phyloP scores from a whole-genome alignment of 257 asterid species.

The Galeopsis tetrahit region DNA sequence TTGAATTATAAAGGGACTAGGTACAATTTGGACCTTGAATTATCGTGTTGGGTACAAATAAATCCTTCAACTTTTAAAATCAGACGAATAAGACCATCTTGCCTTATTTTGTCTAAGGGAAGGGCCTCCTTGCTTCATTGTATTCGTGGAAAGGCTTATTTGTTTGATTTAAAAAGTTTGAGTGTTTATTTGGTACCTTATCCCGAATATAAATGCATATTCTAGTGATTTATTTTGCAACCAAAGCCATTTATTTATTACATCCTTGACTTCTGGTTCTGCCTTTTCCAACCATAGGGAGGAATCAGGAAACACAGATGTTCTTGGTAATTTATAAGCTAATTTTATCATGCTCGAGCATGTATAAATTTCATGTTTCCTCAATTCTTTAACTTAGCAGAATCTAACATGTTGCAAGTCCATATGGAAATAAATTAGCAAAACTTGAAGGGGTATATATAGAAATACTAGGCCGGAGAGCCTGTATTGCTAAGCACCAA shows the following conservation, averaged over 20 bases:
- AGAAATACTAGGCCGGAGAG: background rate
- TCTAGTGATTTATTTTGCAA: background rate
- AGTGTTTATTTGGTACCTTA: no score
- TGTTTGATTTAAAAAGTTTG: no score
- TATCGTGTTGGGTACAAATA: no score
- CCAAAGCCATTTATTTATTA: background rate
- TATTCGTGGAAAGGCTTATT: no score
- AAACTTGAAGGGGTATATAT: background rate
- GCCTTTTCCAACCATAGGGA: background rate
- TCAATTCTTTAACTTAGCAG: background rate
- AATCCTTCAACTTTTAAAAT: no score
- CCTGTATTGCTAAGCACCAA: background rate
- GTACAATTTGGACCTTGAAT: no score
- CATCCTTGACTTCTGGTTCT: slow-evolving; percentile 9
- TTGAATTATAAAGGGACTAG: background rate
- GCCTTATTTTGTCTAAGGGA: no score
- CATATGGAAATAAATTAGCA: slow-evolving; percentile 10
- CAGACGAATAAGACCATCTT: no score
- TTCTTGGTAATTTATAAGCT: slow-evolving; percentile 24
- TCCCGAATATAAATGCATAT: background rate
- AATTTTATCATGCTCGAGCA: background rate
- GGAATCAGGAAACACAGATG: background rate
- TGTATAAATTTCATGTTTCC: background rate
- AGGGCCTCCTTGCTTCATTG: no score
- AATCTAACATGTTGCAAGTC: slow-evolving; percentile 1